These are phyloP conservation scores for Parastagonospora nodorum DNA, from an alignment of 2,329 filamentous ascomycete species.

Conservation along the genomic window DNA sequence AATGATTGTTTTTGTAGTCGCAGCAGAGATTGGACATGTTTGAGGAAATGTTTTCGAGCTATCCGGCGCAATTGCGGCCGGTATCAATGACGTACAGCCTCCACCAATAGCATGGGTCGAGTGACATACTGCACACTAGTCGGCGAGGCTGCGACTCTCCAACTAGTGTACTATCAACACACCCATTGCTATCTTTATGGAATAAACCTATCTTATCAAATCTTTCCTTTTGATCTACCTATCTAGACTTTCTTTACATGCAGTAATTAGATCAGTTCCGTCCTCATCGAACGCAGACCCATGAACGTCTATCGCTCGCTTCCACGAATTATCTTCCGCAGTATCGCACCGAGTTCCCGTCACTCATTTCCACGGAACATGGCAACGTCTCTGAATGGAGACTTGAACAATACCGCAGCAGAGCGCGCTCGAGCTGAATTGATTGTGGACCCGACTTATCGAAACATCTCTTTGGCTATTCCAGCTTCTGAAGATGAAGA, in stretches of 20 bases:
- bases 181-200: too few relatives aligned
- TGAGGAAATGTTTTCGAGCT: too few relatives aligned
- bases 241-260: neutral
- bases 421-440: neutral
- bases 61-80: too few relatives aligned
- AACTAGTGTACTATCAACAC: too few relatives aligned
- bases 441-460: conserved; percentile 16
- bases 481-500: conserved; percentile 53
- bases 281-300: neutral
- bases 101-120: neutral
- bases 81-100: too few relatives aligned
- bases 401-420: too few relatives aligned
- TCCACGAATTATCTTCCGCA: neutral
- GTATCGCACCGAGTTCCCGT: neutral
- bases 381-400: neutral
- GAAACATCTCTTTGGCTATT: conserved; percentile 50
- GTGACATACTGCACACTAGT: neutral
- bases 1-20: too few relatives aligned
- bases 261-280: neutral
- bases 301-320: neutral
- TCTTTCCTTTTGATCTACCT: neutral
- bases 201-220: too few relatives aligned
- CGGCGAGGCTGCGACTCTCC: too few relatives aligned
- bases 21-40: too few relatives aligned
- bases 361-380: neutral